Evolutionary conservation across 257 asterid species (phyloP).

Genomic region (Fraxinus pennsylvanica): DNA sequence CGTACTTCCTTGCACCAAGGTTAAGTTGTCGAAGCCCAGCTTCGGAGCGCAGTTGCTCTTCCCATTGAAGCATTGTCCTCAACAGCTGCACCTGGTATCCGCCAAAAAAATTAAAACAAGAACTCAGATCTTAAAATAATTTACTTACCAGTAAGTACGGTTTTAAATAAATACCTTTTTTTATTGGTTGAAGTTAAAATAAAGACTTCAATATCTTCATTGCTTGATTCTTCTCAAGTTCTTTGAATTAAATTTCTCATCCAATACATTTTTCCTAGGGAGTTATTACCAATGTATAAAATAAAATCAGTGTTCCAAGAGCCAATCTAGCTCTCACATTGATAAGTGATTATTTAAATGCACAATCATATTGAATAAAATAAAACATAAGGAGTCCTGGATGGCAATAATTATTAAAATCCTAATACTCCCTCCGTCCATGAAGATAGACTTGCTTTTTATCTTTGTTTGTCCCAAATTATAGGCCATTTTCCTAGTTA

Average conservation of each 20-base stretch:
- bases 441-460: no score
- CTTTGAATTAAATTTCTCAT: not conserved
- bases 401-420: no score
- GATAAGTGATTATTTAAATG: not conserved
- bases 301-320: not conserved
- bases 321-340: not conserved
- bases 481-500: no score
- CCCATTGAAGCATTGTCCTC: conserved; percentile 98
- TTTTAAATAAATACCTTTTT: no score
- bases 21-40: conserved; percentile 52
- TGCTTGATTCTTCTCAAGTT: not conserved
- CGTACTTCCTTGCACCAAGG: conserved; percentile 24
- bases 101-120: not conserved
- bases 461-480: no score
- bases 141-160: not conserved
- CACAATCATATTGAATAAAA: not conserved
- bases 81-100: conserved; percentile 62
- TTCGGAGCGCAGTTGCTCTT: conserved; percentile 81
- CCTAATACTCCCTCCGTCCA: no score
- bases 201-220: not conserved
- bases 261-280: not conserved
- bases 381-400: not conserved
- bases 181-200: not conserved
- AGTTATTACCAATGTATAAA: not conserved
- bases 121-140: not conserved